Base-by-base conservation (phyloP, 129 eudicot genomes). In the Apium graveolens region DNA sequence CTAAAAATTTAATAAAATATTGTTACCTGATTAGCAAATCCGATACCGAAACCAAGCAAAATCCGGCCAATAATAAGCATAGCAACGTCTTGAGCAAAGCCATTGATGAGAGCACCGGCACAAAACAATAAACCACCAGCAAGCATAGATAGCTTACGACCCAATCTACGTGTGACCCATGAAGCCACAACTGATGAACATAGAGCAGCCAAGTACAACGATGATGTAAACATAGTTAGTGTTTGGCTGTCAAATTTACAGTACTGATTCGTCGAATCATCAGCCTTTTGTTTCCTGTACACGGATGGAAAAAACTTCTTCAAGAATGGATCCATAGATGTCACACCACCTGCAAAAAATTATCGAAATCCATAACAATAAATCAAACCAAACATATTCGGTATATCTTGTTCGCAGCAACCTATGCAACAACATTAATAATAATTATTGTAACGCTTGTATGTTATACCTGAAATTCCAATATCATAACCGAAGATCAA, bases 401-500 rank as follows among this genome's bases (percentile, higher is more conserved):
- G 0, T 65, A 65, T 65, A 57, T 55, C 31, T n/a, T n/a, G n/a
- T n/a, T n/a, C n/a, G n/a, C n/a, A n/a, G n/a, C n/a, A n/a, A n/a
- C n/a, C n/a, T n/a, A n/a, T n/a, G n/a, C n/a, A n/a, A n/a, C 11
- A 24, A 57, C 17, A 57, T 27, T 38, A 46, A 57, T 35, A 77
- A 70, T 70, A 27, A 80, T 31, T 63, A 65, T 31, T 7, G 6
- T 24, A 44, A 21, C 39, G 24, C 16, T 11, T 34, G 20, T 31
- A 38, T 51, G 2, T 49, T 29, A 12, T 86, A 93, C 98, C 98
- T 39, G 98, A 93, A 69, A 93, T 93, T 55, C 98, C 98, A 62
- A 93, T 91, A 65, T 93, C 98, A 80, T 93, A 93, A 79, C 98
- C 98, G 84, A 93, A 91, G 74, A 93, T 93, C 69, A 93, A 90